These are phyloP conservation scores for Barbarea vulgaris DNA, from an alignment of 345 rosid genomes.

Conservation along the genomic window DNA sequence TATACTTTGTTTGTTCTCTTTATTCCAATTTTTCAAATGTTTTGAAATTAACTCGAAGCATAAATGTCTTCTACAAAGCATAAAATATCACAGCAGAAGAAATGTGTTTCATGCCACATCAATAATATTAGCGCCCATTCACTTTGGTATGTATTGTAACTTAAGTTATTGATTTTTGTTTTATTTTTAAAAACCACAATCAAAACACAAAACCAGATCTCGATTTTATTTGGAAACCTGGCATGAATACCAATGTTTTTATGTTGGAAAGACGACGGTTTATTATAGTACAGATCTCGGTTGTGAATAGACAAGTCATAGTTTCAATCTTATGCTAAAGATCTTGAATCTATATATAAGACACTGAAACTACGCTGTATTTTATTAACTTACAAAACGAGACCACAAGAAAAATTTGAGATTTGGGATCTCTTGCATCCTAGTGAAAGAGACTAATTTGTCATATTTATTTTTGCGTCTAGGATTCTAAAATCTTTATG, in stretches of 20 bases:
- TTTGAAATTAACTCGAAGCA: not conserved
- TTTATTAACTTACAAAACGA: not conserved
- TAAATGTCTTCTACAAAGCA: not conserved
- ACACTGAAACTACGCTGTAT: not conserved
- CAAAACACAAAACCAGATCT: not conserved
- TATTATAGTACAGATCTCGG: not conserved
- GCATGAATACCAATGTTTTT: not conserved
- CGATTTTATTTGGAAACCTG: not conserved
- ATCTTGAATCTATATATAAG: not conserved
- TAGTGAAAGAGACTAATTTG: conserved; percentile 8
- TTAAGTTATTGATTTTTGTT: not conserved
- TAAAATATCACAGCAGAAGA: not conserved
- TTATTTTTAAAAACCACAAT: not conserved
- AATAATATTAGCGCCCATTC: not conserved
- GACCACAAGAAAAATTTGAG: conserved; percentile 1
- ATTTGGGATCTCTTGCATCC: conserved; percentile 8
- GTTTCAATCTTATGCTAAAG: not conserved
- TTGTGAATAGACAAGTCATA: conserved; percentile 10
- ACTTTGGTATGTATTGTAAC: not conserved
- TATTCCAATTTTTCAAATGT: not conserved
- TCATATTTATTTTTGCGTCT: not conserved
- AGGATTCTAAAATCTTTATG: not conserved
- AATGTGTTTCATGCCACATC: not conserved
- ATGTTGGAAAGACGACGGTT: not conserved
- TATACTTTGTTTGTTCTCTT: not conserved